A percentile compares a stretch with the other conserved stretches of the same genome.
phyloP scores from a whole-genome alignment of 2,329 filamentous ascomycete genomes.

The Monosporascus cannonballus region DNA sequence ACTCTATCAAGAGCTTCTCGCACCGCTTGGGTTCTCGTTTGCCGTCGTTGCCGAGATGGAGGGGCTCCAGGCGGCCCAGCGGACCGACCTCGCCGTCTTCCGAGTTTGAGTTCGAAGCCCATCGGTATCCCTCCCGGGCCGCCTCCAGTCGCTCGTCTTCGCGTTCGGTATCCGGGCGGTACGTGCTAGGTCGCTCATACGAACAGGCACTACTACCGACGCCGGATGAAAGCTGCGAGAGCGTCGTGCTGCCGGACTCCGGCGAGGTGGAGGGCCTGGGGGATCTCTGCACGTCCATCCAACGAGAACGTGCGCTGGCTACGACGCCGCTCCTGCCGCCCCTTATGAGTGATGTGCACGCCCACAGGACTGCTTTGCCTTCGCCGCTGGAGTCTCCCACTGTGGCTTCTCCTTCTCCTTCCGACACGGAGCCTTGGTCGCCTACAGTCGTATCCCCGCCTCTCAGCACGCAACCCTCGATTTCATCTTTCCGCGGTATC shows the following conservation, averaged over 20 bases:
- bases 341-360: constrained; percentile 56
- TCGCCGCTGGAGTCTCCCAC: constrained; percentile 85
- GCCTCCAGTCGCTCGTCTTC: constrained; percentile 75
- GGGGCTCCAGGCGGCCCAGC: constrained; percentile 37
- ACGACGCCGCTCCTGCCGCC: constrained; percentile 83
- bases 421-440: constrained; percentile 31
- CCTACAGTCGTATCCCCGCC: constrained; percentile 56
- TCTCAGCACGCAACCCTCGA: constrained; percentile 70
- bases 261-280: constrained; percentile 50
- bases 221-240: constrained; percentile 55
- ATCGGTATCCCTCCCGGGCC: constrained; percentile 56
- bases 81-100: constrained; percentile 60
- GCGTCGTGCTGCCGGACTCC: constrained; percentile 39
- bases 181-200: constrained; percentile 34
- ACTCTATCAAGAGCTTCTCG: constrained; percentile 57
- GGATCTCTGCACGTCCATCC: constrained; percentile 42
- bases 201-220: constrained; percentile 54
- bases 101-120: constrained; percentile 76
- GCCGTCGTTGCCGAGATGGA: constrained; percentile 46
- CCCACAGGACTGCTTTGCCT: constrained; percentile 48
- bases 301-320: constrained; percentile 55
- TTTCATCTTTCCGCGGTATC: constrained; percentile 63
- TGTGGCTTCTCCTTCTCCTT: constrained; percentile 51
- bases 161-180: constrained; percentile 56
- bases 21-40: constrained; percentile 60